Conservation (phyloP, 2,329 filamentous ascomycete genomes). For the Arthrobotrys musiformis region DNA sequence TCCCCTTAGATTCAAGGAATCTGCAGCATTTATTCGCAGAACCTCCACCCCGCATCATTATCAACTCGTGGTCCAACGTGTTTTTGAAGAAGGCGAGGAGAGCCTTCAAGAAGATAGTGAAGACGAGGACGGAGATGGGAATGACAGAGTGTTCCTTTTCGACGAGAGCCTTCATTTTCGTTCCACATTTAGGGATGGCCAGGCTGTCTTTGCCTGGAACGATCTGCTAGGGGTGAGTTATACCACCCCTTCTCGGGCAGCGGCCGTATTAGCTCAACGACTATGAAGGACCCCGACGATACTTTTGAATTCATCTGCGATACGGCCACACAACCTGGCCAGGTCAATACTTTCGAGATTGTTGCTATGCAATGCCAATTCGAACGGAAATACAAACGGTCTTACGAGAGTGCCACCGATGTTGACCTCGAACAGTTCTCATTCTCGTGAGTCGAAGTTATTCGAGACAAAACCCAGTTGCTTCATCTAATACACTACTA, state of each 20-base stretch:
- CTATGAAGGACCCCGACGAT: slow-evolving; percentile 78
- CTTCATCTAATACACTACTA: neutral
- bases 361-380: slow-evolving; percentile 94
- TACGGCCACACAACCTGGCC: slow-evolving; percentile 73
- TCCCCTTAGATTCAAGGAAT: slow-evolving; percentile 81
- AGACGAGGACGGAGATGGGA: slow-evolving; percentile 86
- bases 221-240: slow-evolving; percentile 78
- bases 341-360: slow-evolving; percentile 82
- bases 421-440: slow-evolving; percentile 83
- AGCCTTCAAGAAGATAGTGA: slow-evolving; percentile 92
- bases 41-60: slow-evolving; percentile 97
- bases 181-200: slow-evolving; percentile 81
- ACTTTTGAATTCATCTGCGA: slow-evolving; percentile 99
- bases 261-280: neutral
- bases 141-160: slow-evolving; percentile 97
- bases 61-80: slow-evolving; percentile 93
- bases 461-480: neutral
- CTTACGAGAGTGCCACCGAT: slow-evolving; percentile 81
- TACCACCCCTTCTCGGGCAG: neutral
- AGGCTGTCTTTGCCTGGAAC: slow-evolving; percentile 91
- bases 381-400: slow-evolving; percentile 91
- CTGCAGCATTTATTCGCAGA: slow-evolving; percentile 86
- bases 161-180: slow-evolving; percentile 90
- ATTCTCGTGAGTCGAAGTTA: slow-evolving; percentile 66
- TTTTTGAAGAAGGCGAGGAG: slow-evolving; percentile 97